A percentile compares a stretch with the other conserved stretches of the same genome.
phyloP scores from a whole-genome alignment of 2,329 filamentous ascomycete species.

The Fusarium transvaalense region DNA sequence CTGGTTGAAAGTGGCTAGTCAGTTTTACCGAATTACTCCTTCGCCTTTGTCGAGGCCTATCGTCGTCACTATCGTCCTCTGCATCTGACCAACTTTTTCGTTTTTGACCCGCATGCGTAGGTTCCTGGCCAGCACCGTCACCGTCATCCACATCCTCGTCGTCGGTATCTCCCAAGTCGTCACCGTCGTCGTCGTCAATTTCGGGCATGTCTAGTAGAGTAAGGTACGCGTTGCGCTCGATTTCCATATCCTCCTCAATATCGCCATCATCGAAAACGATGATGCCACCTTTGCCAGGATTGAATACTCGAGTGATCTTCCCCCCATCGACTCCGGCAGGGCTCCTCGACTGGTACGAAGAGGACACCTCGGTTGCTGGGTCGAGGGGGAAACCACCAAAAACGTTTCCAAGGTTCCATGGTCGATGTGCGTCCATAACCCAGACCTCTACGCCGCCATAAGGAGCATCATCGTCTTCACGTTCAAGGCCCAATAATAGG shows the following conservation, averaged over 20 bases:
- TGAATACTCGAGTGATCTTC: conserved; percentile 77
- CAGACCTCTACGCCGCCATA: conserved; percentile 93
- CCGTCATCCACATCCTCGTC: conserved; percentile 65
- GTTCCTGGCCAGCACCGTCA: conserved; percentile 52
- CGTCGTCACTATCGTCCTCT: conserved; percentile 79
- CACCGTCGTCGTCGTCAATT: conserved; percentile 78
- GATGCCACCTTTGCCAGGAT: conserved; percentile 84
- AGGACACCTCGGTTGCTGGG: conserved; percentile 61
- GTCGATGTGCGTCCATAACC: conserved; percentile 90
- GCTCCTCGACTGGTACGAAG: conserved; percentile 64
- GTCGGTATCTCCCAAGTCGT: conserved; percentile 70
- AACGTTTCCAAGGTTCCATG: conserved; percentile 95
- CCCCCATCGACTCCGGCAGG: conserved; percentile 79
- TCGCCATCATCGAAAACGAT: conserved; percentile 97
- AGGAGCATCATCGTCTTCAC: conserved; percentile 73
- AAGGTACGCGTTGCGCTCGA: conserved; percentile 84
- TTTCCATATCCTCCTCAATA: conserved; percentile 82
- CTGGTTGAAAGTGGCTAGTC: neutral
- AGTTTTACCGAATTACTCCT: conserved; percentile 85
- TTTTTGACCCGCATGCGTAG: conserved; percentile 70
- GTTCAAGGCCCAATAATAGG: conserved; percentile 77
- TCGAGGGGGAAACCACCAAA: conserved; percentile 80
- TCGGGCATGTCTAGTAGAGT: conserved; percentile 93
- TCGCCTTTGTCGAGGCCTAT: conserved; percentile 81
- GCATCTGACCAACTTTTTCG: conserved; percentile 83